phyloP scores from a whole-genome alignment of 805 yeast species.

The Jamesozyma rosinii region DNA sequence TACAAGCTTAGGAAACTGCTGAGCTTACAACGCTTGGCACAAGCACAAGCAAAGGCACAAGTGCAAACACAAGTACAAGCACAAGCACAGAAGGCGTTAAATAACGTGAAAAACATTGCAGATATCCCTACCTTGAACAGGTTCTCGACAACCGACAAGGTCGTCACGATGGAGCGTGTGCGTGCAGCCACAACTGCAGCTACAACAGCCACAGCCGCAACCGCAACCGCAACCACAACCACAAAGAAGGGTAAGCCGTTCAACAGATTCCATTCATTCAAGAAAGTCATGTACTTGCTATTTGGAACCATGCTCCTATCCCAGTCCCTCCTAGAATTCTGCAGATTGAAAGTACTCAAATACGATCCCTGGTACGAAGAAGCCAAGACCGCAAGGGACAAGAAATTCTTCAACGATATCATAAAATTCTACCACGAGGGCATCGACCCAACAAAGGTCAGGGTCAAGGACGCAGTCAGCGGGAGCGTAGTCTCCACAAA shows the following conservation, averaged over 20 bases:
- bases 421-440: conserved; percentile 29
- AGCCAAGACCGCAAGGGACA: conserved; percentile 44
- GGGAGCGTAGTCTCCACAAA: conserved; percentile 25
- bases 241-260: no score
- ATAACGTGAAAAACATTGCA: conserved; percentile 20
- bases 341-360: conserved; percentile 37
- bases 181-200: background rate
- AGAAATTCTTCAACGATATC: conserved; percentile 31
- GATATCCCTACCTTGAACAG: conserved; percentile 29
- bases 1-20: conserved; percentile 14
- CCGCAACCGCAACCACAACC: background rate
- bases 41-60: background rate
- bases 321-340: conserved; percentile 47
- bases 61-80: no score
- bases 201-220: background rate
- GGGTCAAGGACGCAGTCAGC: conserved; percentile 26
- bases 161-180: background rate
- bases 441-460: conserved; percentile 29
- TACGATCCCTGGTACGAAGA: conserved; percentile 70
- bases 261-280: conserved; percentile 23
- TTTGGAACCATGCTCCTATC: conserved; percentile 43
- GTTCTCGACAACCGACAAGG: conserved; percentile 26
- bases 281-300: conserved; percentile 28
- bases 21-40: background rate
- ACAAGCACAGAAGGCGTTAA: conserved; percentile 2